These are phyloP conservation scores for Hanseniaspora valbyensis DNA, from an alignment of 805 yeast genomes.

Conservation along the genomic window DNA sequence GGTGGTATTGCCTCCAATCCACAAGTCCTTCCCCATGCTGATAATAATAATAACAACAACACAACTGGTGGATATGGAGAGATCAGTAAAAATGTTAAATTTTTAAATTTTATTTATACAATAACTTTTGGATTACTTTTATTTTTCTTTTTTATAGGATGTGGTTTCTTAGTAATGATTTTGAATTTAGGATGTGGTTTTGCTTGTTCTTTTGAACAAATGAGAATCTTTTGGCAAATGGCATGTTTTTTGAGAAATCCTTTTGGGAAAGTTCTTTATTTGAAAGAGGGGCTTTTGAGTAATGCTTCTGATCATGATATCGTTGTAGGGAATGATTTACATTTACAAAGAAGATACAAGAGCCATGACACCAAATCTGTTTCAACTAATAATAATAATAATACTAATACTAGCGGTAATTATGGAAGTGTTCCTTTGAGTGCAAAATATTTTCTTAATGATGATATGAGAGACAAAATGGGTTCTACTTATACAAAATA, in stretches of 20 bases:
- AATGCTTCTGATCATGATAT: neutral
- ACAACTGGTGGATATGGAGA: slow-evolving; percentile 19
- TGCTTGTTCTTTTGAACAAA: slow-evolving; percentile 50
- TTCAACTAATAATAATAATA: slow-evolving; percentile 17
- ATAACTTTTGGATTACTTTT: slow-evolving; percentile 59
- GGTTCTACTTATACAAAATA: neutral
- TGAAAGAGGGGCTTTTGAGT: slow-evolving; percentile 16
- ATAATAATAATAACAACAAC: slow-evolving; percentile 19
- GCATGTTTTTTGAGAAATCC: slow-evolving; percentile 72
- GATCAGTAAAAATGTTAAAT: slow-evolving; percentile 31
- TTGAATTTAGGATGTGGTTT: slow-evolving; percentile 35
- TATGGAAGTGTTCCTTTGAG: slow-evolving; percentile 1
- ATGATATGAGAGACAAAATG: neutral
- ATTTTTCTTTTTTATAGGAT: slow-evolving; percentile 39
- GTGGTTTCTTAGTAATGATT: slow-evolving; percentile 37
- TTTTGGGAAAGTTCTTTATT: slow-evolving; percentile 77
- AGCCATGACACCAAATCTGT: slow-evolving; percentile 17
- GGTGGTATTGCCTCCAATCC: slow-evolving; percentile 36
- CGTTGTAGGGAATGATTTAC: neutral
- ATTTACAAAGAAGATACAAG: neutral
- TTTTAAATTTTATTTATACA: slow-evolving; percentile 68
- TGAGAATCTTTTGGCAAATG: slow-evolving; percentile 45
- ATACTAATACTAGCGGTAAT: neutral
- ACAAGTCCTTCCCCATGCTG: no score
- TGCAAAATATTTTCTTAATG: slow-evolving; percentile 7